A percentile compares a stretch with the other conserved stretches of the same genome.
phyloP scores from a whole-genome alignment of 345 rosid genomes.

The Ailanthus altissimus region DNA sequence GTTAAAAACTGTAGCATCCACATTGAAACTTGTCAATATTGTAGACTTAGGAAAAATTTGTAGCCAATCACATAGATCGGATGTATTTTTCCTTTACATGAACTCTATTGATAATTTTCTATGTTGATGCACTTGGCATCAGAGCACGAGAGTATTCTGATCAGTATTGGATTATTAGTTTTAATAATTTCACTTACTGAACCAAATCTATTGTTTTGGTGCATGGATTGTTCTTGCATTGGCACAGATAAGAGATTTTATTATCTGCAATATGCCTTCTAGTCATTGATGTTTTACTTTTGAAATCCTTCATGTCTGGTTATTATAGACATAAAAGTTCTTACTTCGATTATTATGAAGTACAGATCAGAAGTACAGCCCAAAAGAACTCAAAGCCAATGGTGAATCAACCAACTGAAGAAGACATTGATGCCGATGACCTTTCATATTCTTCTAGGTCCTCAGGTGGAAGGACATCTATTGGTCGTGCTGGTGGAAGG shows the following conservation, averaged over 20 bases:
- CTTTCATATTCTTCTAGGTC: slow-evolving; percentile 27
- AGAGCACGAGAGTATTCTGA: not conserved
- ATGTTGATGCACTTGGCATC: not conserved
- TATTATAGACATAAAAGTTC: not conserved
- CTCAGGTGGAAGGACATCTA: slow-evolving; percentile 18
- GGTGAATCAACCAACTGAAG: slow-evolving; percentile 28
- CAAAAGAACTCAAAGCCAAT: slow-evolving; percentile 31
- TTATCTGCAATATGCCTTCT: not conserved
- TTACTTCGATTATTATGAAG: not conserved
- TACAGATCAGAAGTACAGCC: slow-evolving; percentile 8
- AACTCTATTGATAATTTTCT: not conserved
- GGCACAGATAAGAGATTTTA: not conserved
- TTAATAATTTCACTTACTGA: not conserved
- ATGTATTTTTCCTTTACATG: not conserved
- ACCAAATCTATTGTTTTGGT: not conserved
- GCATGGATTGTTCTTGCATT: not conserved
- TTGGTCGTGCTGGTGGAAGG: slow-evolving; percentile 42
- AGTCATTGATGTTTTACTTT: not conserved
- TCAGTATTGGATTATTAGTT: not conserved
- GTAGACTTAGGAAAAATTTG: not conserved
- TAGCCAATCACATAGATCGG: not conserved
- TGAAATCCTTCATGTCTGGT: not conserved
- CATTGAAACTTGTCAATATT: not conserved
- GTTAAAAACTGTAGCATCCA: not conserved
- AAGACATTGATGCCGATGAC: slow-evolving; percentile 38